These are phyloP conservation scores for Papiliotrema fonsecae DNA, from an alignment of 1,284 basidiomycete species.

Conservation along the genomic window DNA sequence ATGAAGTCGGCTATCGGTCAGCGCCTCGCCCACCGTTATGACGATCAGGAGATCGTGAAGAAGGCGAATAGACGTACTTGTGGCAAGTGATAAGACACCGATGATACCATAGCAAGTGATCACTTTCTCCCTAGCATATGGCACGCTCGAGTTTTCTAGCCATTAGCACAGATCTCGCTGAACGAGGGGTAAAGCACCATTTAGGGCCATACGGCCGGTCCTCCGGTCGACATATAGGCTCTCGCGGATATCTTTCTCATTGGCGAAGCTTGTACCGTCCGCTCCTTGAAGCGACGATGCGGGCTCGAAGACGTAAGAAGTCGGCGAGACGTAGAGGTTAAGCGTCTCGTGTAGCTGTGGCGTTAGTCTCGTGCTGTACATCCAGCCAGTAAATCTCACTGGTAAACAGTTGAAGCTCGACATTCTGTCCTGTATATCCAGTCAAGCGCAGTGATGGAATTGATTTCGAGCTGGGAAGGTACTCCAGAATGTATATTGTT, in stretches of 20 bases:
- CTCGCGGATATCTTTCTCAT: constrained; percentile 45
- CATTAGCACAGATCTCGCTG: neutral
- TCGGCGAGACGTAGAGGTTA: constrained; percentile 47
- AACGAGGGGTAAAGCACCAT: constrained; percentile 25
- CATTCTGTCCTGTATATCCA: neutral
- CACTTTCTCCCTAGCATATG: constrained; percentile 48
- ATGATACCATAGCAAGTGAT: constrained; percentile 71
- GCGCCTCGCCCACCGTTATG: constrained; percentile 70
- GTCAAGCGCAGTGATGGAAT: too few relatives aligned
- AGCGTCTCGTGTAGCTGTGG: constrained; percentile 46
- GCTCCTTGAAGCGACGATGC: constrained; percentile 26
- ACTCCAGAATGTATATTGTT: neutral
- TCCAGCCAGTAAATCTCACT: constrained; percentile 10
- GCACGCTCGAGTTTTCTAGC: constrained; percentile 36
- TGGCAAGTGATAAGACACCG: constrained; percentile 77
- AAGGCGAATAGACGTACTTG: constrained; percentile 75
- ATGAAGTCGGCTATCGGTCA: constrained; percentile 83
- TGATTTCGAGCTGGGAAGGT: too few relatives aligned
- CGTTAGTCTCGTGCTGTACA: constrained; percentile 1
- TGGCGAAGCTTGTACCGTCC: constrained; percentile 20
- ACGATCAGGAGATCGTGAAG: constrained; percentile 55
- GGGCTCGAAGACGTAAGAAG: constrained; percentile 47
- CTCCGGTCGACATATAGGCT: constrained; percentile 48
- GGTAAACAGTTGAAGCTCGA: constrained; percentile 21
- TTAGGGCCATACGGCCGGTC: constrained; percentile 44